Evolutionary conservation across 1,284 basidiomycete genomes (phyloP).

Genomic region (Ceratobasidium papillatum): DNA sequence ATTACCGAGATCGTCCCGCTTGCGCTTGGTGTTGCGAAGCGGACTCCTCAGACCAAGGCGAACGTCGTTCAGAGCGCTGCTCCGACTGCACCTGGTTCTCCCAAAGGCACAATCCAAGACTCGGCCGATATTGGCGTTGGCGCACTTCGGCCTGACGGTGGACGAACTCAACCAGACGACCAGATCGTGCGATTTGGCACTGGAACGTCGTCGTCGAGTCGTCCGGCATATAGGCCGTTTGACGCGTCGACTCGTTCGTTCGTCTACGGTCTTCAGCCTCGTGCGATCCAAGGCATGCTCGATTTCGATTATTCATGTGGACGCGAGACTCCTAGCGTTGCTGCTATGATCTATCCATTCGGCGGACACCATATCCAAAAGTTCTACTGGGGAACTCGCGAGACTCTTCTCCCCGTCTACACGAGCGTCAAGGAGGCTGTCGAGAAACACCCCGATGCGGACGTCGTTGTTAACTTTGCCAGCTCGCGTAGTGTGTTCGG

Average conservation of each 20-base stretch:
- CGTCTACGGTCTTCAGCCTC: constrained; percentile 97
- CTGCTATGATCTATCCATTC: constrained; percentile 99
- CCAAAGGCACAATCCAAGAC: constrained; percentile 52
- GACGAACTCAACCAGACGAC: constrained; percentile 85
- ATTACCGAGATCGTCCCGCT: constrained; percentile 99
- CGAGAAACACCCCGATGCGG: constrained; percentile 95
- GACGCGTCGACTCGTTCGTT: constrained; percentile 93
- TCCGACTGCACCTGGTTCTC: constrained; percentile 56
- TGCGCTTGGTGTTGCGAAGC: constrained; percentile 82
- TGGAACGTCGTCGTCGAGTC: constrained; percentile 52
- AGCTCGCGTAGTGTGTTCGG: constrained; percentile 94
- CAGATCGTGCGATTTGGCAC: constrained; percentile 87
- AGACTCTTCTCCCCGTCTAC: constrained; percentile 98
- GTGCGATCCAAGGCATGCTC: constrained; percentile 99
- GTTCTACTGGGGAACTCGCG: constrained; percentile 99
- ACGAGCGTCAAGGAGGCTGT: constrained; percentile 92
- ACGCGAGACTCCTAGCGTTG: constrained; percentile 90
- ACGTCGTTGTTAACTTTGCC: constrained; percentile 99
- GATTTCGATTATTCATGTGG: constrained; percentile 99
- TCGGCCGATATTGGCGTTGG: constrained; percentile 63
- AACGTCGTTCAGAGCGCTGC: constrained; percentile 52
- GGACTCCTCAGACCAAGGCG: constrained; percentile 52
- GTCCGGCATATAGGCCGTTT: constrained; percentile 89
- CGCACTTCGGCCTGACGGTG: constrained; percentile 79
- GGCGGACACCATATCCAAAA: constrained; percentile 99